These are phyloP conservation scores for Zymoseptoria tritici DNA, from an alignment of 2,329 filamentous ascomycete species.

Conservation along the genomic window DNA sequence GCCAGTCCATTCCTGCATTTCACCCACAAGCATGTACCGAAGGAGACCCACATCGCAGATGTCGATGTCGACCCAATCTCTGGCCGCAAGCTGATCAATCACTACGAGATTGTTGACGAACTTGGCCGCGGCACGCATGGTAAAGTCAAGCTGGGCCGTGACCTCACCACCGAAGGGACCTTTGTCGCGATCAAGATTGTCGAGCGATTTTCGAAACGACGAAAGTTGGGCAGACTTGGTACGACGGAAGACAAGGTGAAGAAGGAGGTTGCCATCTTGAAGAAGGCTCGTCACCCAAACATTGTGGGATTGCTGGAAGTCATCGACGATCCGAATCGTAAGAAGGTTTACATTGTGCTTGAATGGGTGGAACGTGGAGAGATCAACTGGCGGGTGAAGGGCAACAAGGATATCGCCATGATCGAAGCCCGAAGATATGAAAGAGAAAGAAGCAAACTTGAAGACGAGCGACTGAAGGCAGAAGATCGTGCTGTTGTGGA, in stretches of 20 bases:
- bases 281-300: constrained; percentile 96
- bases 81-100: constrained; percentile 92
- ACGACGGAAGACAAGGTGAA: constrained; percentile 76
- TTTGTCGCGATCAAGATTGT: constrained; percentile 98
- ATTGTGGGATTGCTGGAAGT: constrained; percentile 93
- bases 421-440: constrained; percentile 78
- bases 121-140: constrained; percentile 93
- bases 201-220: constrained; percentile 86
- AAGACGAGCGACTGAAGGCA: constrained; percentile 34
- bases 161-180: constrained; percentile 56
- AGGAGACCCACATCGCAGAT: constrained; percentile 74
- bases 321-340: constrained; percentile 90
- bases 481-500: constrained; percentile 40
- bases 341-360: constrained; percentile 97
- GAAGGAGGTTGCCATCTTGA: constrained; percentile 93
- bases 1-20: constrained; percentile 45
- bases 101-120: constrained; percentile 95
- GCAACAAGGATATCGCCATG: constrained; percentile 70
- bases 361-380: constrained; percentile 93
- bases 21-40: constrained; percentile 43
- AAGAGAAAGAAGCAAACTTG: constrained; percentile 52
- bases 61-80: constrained; percentile 84
- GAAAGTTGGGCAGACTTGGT: constrained; percentile 71
- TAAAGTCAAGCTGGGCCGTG: constrained; percentile 91
- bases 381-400: constrained; percentile 88